Conservation (phyloP, 768 basidiomycete genomes). For the Boletus speciosus region DNA sequence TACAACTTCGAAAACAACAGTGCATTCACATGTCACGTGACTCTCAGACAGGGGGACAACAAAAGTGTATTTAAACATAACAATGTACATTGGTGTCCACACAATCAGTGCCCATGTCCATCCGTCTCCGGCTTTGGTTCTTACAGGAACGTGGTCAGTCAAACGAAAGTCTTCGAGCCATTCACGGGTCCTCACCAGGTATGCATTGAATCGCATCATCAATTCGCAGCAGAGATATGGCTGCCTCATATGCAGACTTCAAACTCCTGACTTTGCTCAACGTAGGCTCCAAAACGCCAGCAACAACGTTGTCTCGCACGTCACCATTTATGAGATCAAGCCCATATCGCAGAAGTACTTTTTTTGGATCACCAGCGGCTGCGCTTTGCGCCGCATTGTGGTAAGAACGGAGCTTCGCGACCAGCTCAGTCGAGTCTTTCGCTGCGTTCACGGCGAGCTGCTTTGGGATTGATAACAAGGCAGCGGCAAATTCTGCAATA, state of each 20-base stretch:
- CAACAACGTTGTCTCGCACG: slow-evolving; percentile 90
- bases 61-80: slow-evolving; percentile 1
- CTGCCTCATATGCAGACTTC: slow-evolving; percentile 96
- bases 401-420: slow-evolving; percentile 94
- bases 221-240: slow-evolving; percentile 90
- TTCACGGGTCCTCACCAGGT: slow-evolving; percentile 55
- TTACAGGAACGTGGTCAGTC: slow-evolving; percentile 30
- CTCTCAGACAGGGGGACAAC: not conserved
- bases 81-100: slow-evolving; percentile 10
- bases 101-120: slow-evolving; percentile 65
- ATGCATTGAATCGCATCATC: slow-evolving; percentile 94
- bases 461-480: slow-evolving; percentile 93
- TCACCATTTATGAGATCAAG: slow-evolving; percentile 93
- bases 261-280: slow-evolving; percentile 96
- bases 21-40: slow-evolving; percentile 30
- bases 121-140: slow-evolving; percentile 72
- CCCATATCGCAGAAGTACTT: slow-evolving; percentile 86
- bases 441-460: slow-evolving; percentile 97
- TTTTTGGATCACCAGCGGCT: slow-evolving; percentile 85
- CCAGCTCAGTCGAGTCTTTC: slow-evolving; percentile 95
- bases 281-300: slow-evolving; percentile 94
- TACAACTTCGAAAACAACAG: slow-evolving; percentile 19
- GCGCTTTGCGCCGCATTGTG: slow-evolving; percentile 97
- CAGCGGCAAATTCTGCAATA: slow-evolving; percentile 96
- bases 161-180: slow-evolving; percentile 9